These are phyloP conservation scores for Lodderomyces jiufengensis DNA, from an alignment of 1,139 yeast genomes.

Conservation along the genomic window DNA sequence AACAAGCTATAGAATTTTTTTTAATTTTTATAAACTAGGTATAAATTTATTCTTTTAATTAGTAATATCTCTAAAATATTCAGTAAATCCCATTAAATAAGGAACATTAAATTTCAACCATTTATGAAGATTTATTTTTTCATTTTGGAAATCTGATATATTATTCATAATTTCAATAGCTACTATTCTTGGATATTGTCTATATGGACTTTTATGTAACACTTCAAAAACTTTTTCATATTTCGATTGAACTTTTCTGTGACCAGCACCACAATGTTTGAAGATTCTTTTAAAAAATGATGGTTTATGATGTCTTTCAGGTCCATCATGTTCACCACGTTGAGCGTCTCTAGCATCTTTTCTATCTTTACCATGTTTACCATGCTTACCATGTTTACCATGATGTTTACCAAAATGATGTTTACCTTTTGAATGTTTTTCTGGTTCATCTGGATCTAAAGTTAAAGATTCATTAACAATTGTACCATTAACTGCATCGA, in stretches of 20 bases:
- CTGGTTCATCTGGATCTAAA: slow-evolving; percentile 1
- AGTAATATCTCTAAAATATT: too few relatives aligned
- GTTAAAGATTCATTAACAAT: slow-evolving; percentile 14
- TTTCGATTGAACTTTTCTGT: too few relatives aligned
- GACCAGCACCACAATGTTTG: too few relatives aligned
- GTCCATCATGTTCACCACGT: background rate
- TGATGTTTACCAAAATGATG: background rate
- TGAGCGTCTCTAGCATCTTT: background rate
- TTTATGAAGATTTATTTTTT: too few relatives aligned
- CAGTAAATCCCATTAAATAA: too few relatives aligned
- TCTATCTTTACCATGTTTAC: slow-evolving; percentile 1
- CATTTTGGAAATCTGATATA: too few relatives aligned
- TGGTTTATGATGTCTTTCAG: background rate
- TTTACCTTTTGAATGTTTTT: background rate
- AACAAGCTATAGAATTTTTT: too few relatives aligned
- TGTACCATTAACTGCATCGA: slow-evolving; percentile 38
- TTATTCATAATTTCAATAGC: too few relatives aligned
- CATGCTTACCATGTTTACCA: slow-evolving; percentile 1
- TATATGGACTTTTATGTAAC: background rate
- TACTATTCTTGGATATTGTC: too few relatives aligned
- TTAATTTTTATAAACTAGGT: too few relatives aligned
- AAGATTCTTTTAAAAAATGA: background rate
- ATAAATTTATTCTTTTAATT: too few relatives aligned
- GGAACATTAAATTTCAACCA: too few relatives aligned
- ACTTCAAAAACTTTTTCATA: background rate